Base-by-base conservation (phyloP, 2,329 filamentous ascomycete genomes). In the Colletotrichum melonis region DNA sequence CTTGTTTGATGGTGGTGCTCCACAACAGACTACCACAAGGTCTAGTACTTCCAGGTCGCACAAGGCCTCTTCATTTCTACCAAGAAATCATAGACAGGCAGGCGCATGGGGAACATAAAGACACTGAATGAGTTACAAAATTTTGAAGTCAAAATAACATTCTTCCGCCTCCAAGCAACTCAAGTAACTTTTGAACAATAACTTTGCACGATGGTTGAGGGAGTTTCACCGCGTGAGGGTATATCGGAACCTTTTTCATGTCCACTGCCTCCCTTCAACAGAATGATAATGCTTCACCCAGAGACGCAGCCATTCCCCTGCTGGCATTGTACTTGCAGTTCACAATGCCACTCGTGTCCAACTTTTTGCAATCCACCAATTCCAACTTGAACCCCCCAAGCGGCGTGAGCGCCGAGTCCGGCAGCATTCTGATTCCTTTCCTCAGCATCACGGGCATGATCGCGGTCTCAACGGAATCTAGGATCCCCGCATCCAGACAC, bases 391-490 rank as follows among this genome's bases (percentile, higher is more conserved):
- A 69, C 1, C 64, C 62, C 7, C 67, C 49, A 1, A 24, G 46
- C n/a, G 63, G 46, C 38, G 56, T 35, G 6, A 22, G 54, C 26
- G 55, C n/a, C 5, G 60, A 26, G 28, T 62, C 67, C 7, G 67
- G 49, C 19, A 78, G 26, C 75, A 82, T 75, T n/a, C 75, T 78
- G 26, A 77, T 76, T 0, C 81, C 81, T 35, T 74, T 58, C 16
- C 75, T 70, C 19, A 79, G 68, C 24, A 79, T 55, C 11, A 76
- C 77, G 11, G 79, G 79, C 74, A 80, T 79, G 28, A 79, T 68
- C 7, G 79, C 77, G 32, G 74, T 74, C 73, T 83, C 82, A 3
- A 83, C 65, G 0, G 75, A 70, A 30, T 82, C 80, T 22, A 84
- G 68, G 28, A 83, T 62, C 4, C 77, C 76, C 6, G 77, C 78